These are phyloP conservation scores for Lecanicillium sp. DNA, from an alignment of 2,329 filamentous ascomycete species.

Conservation along the genomic window DNA sequence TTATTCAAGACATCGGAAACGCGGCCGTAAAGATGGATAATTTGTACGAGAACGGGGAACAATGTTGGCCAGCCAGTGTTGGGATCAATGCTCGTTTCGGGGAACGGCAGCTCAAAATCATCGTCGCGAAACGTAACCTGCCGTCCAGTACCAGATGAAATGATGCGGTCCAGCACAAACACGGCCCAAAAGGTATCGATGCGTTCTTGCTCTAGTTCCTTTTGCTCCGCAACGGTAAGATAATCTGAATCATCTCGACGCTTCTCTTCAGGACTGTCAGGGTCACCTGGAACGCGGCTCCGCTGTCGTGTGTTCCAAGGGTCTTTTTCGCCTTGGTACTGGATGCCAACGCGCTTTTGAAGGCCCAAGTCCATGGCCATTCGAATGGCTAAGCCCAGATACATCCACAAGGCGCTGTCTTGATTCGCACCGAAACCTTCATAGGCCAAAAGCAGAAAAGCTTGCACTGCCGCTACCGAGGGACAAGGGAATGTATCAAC, in stretches of 20 bases:
- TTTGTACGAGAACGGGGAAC: constrained; percentile 71
- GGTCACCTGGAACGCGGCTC: constrained; percentile 25
- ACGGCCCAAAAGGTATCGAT: constrained; percentile 87
- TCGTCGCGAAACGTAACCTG: constrained; percentile 77
- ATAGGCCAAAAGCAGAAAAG: constrained; percentile 75
- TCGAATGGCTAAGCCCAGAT: constrained; percentile 76
- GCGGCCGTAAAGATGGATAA: constrained; percentile 77
- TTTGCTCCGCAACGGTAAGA: constrained; percentile 43
- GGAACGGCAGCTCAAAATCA: constrained; percentile 74
- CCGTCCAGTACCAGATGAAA: constrained; percentile 78
- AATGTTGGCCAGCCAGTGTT: constrained; percentile 64
- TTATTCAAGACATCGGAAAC: constrained; percentile 81
- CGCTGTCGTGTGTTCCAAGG: constrained; percentile 38
- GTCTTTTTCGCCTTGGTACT: constrained; percentile 47
- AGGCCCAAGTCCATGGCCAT: constrained; percentile 75
- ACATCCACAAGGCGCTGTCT: constrained; percentile 91
- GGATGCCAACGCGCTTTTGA: constrained; percentile 71
- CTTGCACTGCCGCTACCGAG: constrained; percentile 75
- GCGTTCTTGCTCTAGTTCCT: constrained; percentile 68
- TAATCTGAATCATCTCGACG: constrained; percentile 32
- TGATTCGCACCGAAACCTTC: constrained; percentile 84
- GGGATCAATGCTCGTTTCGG: constrained; percentile 39
- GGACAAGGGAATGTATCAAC: constrained; percentile 78
- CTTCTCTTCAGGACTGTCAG: constrained; percentile 30
- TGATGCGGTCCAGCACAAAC: constrained; percentile 78